phyloP scores from a whole-genome alignment of 805 yeast species.

The Kodamaea hsintzibuensis region DNA sequence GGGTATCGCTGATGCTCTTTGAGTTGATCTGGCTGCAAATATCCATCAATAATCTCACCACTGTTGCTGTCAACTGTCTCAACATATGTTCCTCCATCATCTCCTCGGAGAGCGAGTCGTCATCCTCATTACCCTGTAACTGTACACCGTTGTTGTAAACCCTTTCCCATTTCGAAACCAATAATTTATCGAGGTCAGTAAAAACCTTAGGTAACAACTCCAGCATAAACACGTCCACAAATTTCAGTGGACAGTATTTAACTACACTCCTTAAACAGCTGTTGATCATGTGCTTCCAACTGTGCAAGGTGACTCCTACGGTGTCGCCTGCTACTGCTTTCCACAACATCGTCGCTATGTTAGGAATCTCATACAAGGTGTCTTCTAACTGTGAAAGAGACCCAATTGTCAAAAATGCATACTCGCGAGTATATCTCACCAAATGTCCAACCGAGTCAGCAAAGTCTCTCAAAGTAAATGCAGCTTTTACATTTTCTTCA shows the following conservation, averaged over 20 bases:
- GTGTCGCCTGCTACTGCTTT: conserved; percentile 77
- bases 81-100: conserved; percentile 97
- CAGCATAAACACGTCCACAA: conserved; percentile 67
- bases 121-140: conserved; percentile 61
- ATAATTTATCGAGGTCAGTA: conserved; percentile 67
- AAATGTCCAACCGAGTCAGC: conserved; percentile 98
- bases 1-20: conserved; percentile 54
- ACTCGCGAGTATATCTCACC: conserved; percentile 92
- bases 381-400: conserved; percentile 89
- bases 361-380: conserved; percentile 83
- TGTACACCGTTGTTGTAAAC: conserved; percentile 60
- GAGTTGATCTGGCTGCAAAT: conserved; percentile 77
- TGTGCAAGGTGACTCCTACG: conserved; percentile 87
- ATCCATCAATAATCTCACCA: conserved; percentile 83
- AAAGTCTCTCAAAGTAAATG: conserved; percentile 90
- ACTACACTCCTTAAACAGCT: conserved; percentile 83
- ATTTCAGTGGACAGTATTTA: conserved; percentile 80
- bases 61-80: conserved; percentile 90
- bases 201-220: conserved; percentile 79
- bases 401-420: conserved; percentile 86
- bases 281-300: conserved; percentile 96
- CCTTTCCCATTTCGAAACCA: conserved; percentile 74
- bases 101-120: conserved; percentile 88
- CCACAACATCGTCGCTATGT: conserved; percentile 75
- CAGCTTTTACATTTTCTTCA: conserved; percentile 91